Evolutionary conservation across 2,329 filamentous ascomycete genomes (phyloP).

Genomic region (Cephalotrichum gorgonifer): DNA sequence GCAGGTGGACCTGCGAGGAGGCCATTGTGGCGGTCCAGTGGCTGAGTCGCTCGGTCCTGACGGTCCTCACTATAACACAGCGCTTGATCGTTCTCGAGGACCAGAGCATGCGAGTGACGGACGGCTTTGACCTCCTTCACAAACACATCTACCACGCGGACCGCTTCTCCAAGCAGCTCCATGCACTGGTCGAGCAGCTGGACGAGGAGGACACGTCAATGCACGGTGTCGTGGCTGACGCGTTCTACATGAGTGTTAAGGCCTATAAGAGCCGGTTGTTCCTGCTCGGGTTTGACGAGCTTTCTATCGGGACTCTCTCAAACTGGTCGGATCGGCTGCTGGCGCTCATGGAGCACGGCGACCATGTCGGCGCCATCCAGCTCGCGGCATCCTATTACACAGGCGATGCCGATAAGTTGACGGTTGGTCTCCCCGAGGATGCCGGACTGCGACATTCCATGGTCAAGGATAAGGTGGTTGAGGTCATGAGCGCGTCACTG

Average conservation of each 20-base stretch:
- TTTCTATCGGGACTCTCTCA: conserved; percentile 82
- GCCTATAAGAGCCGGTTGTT: conserved; percentile 92
- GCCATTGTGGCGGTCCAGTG: conserved; percentile 94
- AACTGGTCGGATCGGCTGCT: conserved; percentile 95
- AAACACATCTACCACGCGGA: conserved; percentile 90
- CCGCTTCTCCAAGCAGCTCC: conserved; percentile 79
- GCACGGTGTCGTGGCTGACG: conserved; percentile 94
- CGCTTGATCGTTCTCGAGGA: conserved; percentile 89
- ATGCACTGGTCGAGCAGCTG: conserved; percentile 73
- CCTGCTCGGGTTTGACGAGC: conserved; percentile 83
- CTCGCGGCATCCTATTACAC: conserved; percentile 88
- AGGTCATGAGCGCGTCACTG: conserved; percentile 87
- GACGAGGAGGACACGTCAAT: conserved; percentile 81
- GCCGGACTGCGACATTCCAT: conserved; percentile 63
- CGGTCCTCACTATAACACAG: conserved; percentile 88
- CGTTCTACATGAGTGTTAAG: conserved; percentile 96
- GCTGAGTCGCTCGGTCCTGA: conserved; percentile 87
- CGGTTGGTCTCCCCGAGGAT: conserved; percentile 85
- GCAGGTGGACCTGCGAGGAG: conserved; percentile 87
- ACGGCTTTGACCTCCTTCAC: conserved; percentile 84
- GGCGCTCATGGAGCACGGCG: conserved; percentile 92
- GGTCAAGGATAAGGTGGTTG: conserved; percentile 79
- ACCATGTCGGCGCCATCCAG: conserved; percentile 84
- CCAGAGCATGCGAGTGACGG: conserved; percentile 77
- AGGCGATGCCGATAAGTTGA: conserved; percentile 86